A percentile compares a stretch with the other conserved stretches of the same genome.
Conservation (phyloP, 176 grass and related monocot genomes). For the Oropetium thomaeum region DNA sequence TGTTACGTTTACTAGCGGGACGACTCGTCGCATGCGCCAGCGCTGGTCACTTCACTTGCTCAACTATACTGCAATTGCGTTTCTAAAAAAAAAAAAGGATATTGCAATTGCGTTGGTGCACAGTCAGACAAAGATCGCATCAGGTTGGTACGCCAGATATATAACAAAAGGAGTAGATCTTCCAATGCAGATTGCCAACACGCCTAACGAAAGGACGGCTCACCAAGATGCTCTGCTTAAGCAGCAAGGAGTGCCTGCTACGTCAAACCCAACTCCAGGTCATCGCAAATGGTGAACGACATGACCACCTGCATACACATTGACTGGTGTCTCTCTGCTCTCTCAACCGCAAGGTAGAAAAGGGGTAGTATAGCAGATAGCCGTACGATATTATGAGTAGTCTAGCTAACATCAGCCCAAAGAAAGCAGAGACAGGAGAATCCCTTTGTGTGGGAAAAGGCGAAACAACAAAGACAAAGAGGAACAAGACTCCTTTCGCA, state of each 20-base stretch:
- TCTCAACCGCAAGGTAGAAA: background rate
- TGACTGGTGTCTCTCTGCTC: background rate
- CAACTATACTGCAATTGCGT: no score
- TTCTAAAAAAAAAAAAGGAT: no score
- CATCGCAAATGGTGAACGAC: background rate
- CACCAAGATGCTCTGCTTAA: conserved; percentile 1
- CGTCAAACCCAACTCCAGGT: conserved; percentile 31
- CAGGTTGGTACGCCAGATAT: background rate
- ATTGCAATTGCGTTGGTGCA: background rate
- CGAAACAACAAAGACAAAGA: background rate
- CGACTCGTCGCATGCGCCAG: no score
- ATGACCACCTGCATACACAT: conserved; percentile 22
- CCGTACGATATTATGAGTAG: background rate
- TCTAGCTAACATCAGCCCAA: background rate
- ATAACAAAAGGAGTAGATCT: background rate
- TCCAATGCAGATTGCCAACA: background rate
- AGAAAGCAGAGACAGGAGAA: background rate
- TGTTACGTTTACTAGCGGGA: no score
- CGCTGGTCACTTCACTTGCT: no score
- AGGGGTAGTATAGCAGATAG: no score
- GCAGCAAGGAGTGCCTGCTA: conserved; percentile 6
- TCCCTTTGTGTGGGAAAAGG: background rate
- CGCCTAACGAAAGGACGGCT: conserved; percentile 31
- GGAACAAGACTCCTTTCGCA: background rate
- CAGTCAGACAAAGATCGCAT: background rate